These are phyloP conservation scores for Xylaria intraflava DNA, from an alignment of 495 filamentous ascomycete species.

Conservation along the genomic window DNA sequence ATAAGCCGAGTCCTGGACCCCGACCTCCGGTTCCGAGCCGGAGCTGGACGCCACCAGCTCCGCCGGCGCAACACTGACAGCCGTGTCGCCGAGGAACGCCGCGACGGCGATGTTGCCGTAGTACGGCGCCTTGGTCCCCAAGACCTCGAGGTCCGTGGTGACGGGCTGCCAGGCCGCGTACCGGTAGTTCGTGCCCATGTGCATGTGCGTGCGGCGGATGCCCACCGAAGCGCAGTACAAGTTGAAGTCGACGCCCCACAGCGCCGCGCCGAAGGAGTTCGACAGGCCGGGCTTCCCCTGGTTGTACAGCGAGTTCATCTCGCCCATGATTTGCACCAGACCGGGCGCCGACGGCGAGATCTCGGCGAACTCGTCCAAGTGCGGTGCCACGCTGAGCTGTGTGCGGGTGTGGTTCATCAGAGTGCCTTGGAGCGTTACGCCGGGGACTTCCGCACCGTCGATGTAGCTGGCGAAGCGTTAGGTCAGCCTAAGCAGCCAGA, in stretches of 20 bases:
- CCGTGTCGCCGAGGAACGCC: conserved; percentile 42
- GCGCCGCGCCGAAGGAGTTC: conserved; percentile 63
- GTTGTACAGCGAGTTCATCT: conserved; percentile 60
- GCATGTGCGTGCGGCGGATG: conserved; percentile 59
- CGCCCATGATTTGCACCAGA: conserved; percentile 57
- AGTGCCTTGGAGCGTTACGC: conserved; percentile 57
- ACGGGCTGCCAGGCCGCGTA: conserved; percentile 53
- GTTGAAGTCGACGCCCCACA: conserved; percentile 64
- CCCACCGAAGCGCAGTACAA: conserved; percentile 51
- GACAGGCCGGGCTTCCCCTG: conserved; percentile 57
- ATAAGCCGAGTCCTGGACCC: conserved; percentile 49
- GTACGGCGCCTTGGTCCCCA: conserved; percentile 60
- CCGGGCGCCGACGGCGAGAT: conserved; percentile 27
- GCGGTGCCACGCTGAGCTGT: conserved; percentile 40
- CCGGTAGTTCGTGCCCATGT: conserved; percentile 60
- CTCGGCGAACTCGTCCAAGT: conserved; percentile 39
- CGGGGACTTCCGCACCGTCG: conserved; percentile 52
- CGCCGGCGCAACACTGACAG: conserved; percentile 37
- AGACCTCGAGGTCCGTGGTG: conserved; percentile 41
- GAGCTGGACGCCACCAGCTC: conserved; percentile 17
- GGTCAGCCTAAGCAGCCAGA: too few relatives aligned
- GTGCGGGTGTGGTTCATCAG: conserved; percentile 62
- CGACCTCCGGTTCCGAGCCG: conserved; percentile 6
- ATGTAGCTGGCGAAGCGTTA: conserved; percentile 50
- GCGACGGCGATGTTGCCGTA: conserved; percentile 60